A percentile compares a stretch with the other conserved stretches of the same genome.
Conservation (phyloP, 371 early-diverging fungal genomes). For the Thermomucor indicae-seudaticae region DNA sequence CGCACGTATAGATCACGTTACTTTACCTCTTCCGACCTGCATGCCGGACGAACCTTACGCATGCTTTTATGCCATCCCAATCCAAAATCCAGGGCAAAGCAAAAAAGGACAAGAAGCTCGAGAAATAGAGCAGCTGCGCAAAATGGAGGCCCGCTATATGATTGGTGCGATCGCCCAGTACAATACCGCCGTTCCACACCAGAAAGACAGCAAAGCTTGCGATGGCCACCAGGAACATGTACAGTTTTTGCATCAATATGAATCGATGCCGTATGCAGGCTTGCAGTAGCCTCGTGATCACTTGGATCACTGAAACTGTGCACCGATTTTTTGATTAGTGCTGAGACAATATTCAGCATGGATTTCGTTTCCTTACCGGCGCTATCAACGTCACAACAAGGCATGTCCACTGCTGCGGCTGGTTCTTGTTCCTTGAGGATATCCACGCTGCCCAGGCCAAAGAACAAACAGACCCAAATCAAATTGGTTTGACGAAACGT, state of each 20-base stretch:
- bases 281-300: no score
- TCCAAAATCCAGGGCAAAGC: slow-evolving; percentile 28
- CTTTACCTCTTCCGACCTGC: no score
- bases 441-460: slow-evolving; percentile 38
- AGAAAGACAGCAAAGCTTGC: slow-evolving; percentile 64
- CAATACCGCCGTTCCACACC: slow-evolving; percentile 81
- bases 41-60: no score
- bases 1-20: no score
- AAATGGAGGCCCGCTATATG: slow-evolving; percentile 81
- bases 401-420: neutral
- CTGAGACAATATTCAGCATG: no score
- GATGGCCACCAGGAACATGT: slow-evolving; percentile 36
- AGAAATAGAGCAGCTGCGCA: slow-evolving; percentile 88
- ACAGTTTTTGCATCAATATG: slow-evolving; percentile 12
- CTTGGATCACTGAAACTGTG: no score
- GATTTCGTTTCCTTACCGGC: neutral
- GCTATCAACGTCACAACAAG: neutral
- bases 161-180: slow-evolving; percentile 84
- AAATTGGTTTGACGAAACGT: slow-evolving; percentile 92
- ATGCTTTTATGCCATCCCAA: no score
- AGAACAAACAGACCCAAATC: slow-evolving; percentile 72
- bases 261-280: slow-evolving; percentile 9
- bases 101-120: slow-evolving; percentile 56
- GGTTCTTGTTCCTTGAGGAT: slow-evolving; percentile 6
- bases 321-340: no score